Conservation (phyloP, 1,284 basidiomycete species). For the Laetiporus sulphureus region DNA sequence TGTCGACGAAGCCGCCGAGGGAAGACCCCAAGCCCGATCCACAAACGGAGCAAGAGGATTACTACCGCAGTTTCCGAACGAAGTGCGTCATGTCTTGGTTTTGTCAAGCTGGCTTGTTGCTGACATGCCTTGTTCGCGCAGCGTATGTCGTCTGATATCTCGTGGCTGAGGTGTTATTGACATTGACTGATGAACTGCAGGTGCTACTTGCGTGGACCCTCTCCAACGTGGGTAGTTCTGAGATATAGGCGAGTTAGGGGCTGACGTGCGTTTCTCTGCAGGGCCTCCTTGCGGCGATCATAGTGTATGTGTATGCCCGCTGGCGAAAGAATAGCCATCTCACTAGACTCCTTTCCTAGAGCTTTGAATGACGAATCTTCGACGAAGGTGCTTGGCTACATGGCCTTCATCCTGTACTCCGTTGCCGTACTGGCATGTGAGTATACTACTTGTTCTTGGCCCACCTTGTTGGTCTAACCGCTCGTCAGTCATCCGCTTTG, state of each 20-base stretch:
- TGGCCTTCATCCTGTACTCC: slow-evolving; percentile 77
- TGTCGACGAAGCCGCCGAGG: slow-evolving; percentile 72
- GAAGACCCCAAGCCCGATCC: slow-evolving; percentile 54
- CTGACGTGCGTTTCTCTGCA: slow-evolving; percentile 20
- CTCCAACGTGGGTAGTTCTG: slow-evolving; percentile 52
- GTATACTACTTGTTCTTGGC: slow-evolving; percentile 26
- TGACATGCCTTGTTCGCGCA: slow-evolving; percentile 7
- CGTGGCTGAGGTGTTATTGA: slow-evolving; percentile 1
- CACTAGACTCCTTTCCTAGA: slow-evolving; percentile 24
- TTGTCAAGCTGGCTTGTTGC: no score
- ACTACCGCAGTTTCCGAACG: slow-evolving; percentile 83
- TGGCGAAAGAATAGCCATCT: not conserved
- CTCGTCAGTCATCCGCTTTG: slow-evolving; percentile 66
- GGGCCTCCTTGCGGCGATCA: slow-evolving; percentile 69
- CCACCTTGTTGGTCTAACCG: slow-evolving; percentile 1
- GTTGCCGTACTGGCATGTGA: slow-evolving; percentile 81
- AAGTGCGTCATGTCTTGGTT: slow-evolving; percentile 40
- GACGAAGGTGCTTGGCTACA: slow-evolving; percentile 64
- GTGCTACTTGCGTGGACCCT: slow-evolving; percentile 82
- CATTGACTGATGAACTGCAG: slow-evolving; percentile 16
- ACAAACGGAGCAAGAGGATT: slow-evolving; percentile 81
- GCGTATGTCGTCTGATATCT: slow-evolving; percentile 15
- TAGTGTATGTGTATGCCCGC: slow-evolving; percentile 41
- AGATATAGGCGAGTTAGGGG: not conserved
- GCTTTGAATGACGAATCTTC: slow-evolving; percentile 37